phyloP scores from a whole-genome alignment of 2,329 filamentous ascomycete genomes.

The Scopulariopsis brevicaulis region DNA sequence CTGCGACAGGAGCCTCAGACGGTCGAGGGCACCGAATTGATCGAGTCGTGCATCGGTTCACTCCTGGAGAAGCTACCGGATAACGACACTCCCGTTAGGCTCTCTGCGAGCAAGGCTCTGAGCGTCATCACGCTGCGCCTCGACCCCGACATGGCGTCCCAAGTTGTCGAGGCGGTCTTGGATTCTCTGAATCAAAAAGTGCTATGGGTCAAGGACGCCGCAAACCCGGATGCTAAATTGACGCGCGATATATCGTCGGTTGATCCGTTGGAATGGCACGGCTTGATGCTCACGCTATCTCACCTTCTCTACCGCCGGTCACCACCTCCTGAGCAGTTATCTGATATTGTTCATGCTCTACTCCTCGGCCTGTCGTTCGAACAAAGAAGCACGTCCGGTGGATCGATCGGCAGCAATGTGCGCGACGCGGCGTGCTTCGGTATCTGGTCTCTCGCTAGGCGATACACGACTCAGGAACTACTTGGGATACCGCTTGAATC shows the following conservation, averaged over 20 bases:
- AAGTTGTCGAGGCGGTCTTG: constrained; percentile 80
- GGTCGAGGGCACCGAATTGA: constrained; percentile 35
- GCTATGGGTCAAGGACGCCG: constrained; percentile 33
- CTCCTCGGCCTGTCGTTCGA: constrained; percentile 79
- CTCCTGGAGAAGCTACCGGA: constrained; percentile 71
- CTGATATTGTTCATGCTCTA: constrained; percentile 65
- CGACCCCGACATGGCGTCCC: constrained; percentile 66
- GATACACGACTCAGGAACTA: constrained; percentile 74
- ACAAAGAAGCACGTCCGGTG: constrained; percentile 75
- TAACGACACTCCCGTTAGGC: constrained; percentile 80
- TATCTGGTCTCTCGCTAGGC: constrained; percentile 81
- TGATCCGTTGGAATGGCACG: constrained; percentile 82
- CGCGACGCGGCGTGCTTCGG: constrained; percentile 94
- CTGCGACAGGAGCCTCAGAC: constrained; percentile 38
- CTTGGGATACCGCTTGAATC: constrained; percentile 44
- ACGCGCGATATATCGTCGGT: constrained; percentile 59
- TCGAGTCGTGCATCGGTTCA: constrained; percentile 75
- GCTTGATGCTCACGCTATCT: constrained; percentile 74
- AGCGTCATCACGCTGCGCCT: constrained; percentile 78
- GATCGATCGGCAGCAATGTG: constrained; percentile 77
- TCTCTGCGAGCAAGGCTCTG: constrained; percentile 85
- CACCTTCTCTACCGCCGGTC: constrained; percentile 80
- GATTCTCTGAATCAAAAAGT: constrained; percentile 53
- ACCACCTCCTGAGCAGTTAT: constrained; percentile 58
- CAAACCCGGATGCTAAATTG: constrained; percentile 17